phyloP scores from a whole-genome alignment of 2,329 filamentous ascomycete genomes.

The Colletotrichum cordylinicola region DNA sequence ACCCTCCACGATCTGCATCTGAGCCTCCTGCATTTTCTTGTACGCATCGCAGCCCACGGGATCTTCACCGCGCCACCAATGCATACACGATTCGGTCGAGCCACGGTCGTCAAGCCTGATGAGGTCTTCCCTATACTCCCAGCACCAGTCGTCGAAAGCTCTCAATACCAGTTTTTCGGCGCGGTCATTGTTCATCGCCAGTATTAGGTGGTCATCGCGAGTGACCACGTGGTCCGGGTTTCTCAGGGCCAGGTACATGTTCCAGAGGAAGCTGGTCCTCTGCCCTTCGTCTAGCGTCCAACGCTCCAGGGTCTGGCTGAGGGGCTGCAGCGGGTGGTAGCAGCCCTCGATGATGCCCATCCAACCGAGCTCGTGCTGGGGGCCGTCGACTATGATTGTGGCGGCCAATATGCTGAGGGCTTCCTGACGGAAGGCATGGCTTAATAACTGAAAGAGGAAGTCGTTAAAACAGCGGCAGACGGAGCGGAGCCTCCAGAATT shows the following conservation, averaged over 20 bases:
- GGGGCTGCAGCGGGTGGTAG: not conserved
- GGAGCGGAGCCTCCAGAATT: not conserved
- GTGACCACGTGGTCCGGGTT: not conserved
- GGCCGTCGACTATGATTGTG: not conserved
- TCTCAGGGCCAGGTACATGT: not conserved
- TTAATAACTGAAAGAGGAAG: not conserved
- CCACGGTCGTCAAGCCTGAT: not conserved
- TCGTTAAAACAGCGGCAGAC: not conserved
- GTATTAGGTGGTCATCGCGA: not conserved
- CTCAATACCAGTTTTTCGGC: not conserved
- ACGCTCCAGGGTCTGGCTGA: not conserved
- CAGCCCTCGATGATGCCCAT: not conserved
- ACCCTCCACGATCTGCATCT: not conserved
- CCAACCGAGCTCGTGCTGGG: not conserved
- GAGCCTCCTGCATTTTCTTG: not conserved
- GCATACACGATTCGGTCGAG: not conserved
- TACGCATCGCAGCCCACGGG: not conserved
- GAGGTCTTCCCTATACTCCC: not conserved
- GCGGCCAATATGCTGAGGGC: not conserved
- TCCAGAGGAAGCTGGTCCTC: not conserved
- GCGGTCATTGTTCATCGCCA: not conserved
- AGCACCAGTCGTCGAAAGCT: not conserved
- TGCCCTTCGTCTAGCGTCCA: not conserved
- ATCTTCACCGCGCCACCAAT: not conserved
- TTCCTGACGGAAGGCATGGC: not conserved